These are phyloP conservation scores for Dendrothele bispora DNA, from an alignment of 768 basidiomycete genomes.

Conservation along the genomic window DNA sequence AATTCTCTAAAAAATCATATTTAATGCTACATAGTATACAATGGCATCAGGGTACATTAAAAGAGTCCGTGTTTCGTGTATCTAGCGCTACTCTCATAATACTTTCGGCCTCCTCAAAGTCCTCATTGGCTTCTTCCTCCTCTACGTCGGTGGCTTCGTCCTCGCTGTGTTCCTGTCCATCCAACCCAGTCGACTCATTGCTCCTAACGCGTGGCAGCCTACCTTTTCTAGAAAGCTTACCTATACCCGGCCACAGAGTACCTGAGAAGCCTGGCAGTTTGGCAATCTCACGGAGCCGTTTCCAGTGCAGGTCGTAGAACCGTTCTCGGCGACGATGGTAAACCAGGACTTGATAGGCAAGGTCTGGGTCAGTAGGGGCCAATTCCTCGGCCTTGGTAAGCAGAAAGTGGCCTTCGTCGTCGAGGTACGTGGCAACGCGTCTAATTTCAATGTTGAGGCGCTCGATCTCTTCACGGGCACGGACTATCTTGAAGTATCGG, in stretches of 20 bases:
- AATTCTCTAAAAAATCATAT: no score
- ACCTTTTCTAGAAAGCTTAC: no score
- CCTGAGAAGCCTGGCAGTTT: neutral
- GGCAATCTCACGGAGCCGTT: neutral
- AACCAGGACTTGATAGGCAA: neutral
- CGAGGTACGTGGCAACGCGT: conserved; percentile 12
- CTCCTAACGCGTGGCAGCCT: no score
- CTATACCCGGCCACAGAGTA: neutral
- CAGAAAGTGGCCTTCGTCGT: conserved; percentile 10
- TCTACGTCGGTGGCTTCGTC: no score
- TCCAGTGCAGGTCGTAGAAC: neutral
- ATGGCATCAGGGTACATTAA: no score
- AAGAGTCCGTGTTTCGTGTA: no score
- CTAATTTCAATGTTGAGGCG: conserved; percentile 19
- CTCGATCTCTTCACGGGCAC: conserved; percentile 20
- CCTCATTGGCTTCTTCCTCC: no score
- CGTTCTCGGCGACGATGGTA: neutral
- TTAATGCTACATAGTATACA: no score
- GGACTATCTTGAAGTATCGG: conserved; percentile 14
- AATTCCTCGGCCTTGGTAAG: neutral
- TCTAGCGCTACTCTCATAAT: no score
- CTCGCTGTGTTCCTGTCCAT: no score
- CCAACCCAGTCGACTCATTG: no score
- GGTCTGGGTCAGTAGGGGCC: neutral
- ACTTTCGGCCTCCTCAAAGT: no score